Evolutionary conservation across 768 basidiomycete genomes (phyloP).

Genomic region (Rhodocollybia butyracea): DNA sequence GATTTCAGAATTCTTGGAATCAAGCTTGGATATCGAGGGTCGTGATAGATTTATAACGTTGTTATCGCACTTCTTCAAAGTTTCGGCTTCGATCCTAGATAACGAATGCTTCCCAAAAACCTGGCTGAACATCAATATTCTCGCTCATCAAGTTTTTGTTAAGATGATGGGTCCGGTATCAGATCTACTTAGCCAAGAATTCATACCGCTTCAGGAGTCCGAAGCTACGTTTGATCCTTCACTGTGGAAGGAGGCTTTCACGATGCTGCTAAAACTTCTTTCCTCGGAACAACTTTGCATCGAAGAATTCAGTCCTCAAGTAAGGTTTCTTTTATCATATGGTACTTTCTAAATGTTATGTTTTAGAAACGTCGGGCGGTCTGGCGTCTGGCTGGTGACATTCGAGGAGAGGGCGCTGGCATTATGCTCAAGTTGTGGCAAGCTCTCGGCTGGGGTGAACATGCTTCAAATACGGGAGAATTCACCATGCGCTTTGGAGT

Average conservation of each 20-base stretch:
- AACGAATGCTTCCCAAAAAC: constrained; percentile 86
- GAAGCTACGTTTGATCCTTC: constrained; percentile 66
- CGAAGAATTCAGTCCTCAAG: constrained; percentile 94
- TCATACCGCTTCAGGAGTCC: constrained; percentile 67
- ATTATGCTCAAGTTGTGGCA: constrained; percentile 83
- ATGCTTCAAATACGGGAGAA: constrained; percentile 48
- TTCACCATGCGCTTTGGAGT: constrained; percentile 68
- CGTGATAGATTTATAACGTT: constrained; percentile 70
- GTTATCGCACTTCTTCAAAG: constrained; percentile 77
- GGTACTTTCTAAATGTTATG: constrained; percentile 6
- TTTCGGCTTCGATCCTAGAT: constrained; percentile 75
- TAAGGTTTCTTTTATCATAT: constrained; percentile 24
- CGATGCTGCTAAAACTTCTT: constrained; percentile 79
- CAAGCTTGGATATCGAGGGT: constrained; percentile 86
- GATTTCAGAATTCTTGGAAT: constrained; percentile 75
- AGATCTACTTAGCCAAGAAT: constrained; percentile 72
- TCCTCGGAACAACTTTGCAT: constrained; percentile 91
- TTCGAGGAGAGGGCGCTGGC: constrained; percentile 86
- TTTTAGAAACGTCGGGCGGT: constrained; percentile 87
- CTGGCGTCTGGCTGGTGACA: constrained; percentile 94
- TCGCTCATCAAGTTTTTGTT: constrained; percentile 84
- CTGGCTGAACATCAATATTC: constrained; percentile 89
- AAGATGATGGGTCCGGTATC: constrained; percentile 85
- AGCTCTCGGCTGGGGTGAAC: constrained; percentile 75
- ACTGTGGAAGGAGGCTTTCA: constrained; percentile 81